Conservation (phyloP, 352 stramenopile species). For the Phytopythium ostracodes region DNA sequence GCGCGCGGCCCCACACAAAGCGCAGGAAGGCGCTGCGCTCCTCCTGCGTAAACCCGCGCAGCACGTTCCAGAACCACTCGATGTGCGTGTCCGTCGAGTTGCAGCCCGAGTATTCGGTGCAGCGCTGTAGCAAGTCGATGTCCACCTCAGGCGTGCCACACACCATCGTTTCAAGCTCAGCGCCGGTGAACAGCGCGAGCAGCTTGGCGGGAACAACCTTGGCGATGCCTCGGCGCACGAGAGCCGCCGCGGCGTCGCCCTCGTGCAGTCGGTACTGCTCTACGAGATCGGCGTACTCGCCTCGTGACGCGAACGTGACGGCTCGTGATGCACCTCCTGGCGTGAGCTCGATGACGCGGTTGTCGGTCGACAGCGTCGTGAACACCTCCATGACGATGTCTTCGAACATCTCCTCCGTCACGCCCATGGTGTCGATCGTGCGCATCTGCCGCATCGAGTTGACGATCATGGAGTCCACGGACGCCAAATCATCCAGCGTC, state of each 20-base stretch:
- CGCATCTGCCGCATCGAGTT: conserved; percentile 85
- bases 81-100: conserved; percentile 68
- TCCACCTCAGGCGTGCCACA: conserved; percentile 81
- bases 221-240: conserved; percentile 53
- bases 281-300: conserved; percentile 79
- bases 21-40: conserved; percentile 84
- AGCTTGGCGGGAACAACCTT: conserved; percentile 75
- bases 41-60: conserved; percentile 76
- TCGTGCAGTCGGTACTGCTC: conserved; percentile 79
- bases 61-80: conserved; percentile 83
- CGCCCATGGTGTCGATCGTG: conserved; percentile 67
- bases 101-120: conserved; percentile 88
- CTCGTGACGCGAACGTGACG: conserved; percentile 77
- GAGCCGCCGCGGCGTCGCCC: conserved; percentile 49
- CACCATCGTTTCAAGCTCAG: conserved; percentile 82
- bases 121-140: conserved; percentile 69
- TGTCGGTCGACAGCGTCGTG: conserved; percentile 85
- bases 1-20: conserved; percentile 91
- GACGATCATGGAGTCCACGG: conserved; percentile 84
- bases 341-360: conserved; percentile 70
- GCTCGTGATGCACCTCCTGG: conserved; percentile 47
- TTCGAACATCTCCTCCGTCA: conserved; percentile 86
- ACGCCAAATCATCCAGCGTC: conserved; percentile 75
- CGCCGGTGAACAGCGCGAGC: conserved; percentile 74
- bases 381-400: conserved; percentile 91